These are phyloP conservation scores for Piper betle DNA, from an alignment of 164 flowering plant species.

Conservation along the genomic window DNA sequence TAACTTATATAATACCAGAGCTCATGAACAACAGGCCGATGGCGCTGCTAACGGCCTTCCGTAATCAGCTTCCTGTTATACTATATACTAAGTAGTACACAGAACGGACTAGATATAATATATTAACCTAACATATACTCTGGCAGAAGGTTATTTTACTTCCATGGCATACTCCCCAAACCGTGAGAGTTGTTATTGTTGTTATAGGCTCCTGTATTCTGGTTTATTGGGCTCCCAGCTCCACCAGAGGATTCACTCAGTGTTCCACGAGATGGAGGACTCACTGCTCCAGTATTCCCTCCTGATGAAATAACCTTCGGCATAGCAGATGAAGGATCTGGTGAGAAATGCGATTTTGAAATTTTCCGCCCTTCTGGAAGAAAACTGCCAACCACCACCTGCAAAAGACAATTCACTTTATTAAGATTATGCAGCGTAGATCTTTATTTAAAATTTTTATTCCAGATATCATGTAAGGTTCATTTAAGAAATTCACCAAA, in stretches of 20 bases:
- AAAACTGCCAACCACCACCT: constrained; percentile 82
- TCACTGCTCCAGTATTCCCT: constrained; percentile 34
- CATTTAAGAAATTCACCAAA: too few species aligned
- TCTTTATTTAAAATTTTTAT: too few species aligned
- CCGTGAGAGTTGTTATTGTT: constrained; percentile 47
- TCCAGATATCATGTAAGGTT: too few species aligned
- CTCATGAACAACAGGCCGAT: too few species aligned
- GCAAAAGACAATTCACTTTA: constrained; percentile 9
- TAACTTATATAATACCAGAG: too few species aligned
- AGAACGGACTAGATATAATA: too few species aligned
- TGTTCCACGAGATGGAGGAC: constrained; percentile 68
- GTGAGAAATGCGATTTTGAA: constrained; percentile 19
- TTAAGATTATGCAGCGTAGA: too few species aligned
- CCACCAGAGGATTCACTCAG: constrained; percentile 82
- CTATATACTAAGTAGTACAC: too few species aligned
- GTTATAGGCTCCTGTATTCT: constrained; percentile 41
- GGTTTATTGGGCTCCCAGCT: constrained; percentile 77
- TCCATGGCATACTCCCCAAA: too few species aligned
- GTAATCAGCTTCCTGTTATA: background rate
- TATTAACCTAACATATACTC: background rate
- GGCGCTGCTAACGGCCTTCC: background rate
- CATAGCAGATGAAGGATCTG: constrained; percentile 31
- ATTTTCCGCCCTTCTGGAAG: constrained; percentile 44
- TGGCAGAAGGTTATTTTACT: too few species aligned
- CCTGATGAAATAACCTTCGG: constrained; percentile 18